Conservation (phyloP, 2,329 filamentous ascomycete species). For the Aureobasidium sp. region DNA sequence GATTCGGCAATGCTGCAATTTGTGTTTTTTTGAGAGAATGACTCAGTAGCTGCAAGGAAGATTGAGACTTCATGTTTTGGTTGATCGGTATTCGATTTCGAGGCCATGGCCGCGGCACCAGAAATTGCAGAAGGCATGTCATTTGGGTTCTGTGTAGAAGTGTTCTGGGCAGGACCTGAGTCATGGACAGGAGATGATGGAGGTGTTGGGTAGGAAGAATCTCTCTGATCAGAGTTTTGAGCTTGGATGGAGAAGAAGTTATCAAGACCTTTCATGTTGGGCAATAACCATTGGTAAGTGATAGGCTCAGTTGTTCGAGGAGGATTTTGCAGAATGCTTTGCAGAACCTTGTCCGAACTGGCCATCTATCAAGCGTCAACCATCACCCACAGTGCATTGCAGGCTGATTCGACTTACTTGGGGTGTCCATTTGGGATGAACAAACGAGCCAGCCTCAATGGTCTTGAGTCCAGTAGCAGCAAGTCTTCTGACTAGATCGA, state of each 20-base stretch:
- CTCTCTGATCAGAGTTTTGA: conserved; percentile 35
- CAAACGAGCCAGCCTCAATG: conserved; percentile 78
- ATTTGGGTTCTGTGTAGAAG: conserved; percentile 37
- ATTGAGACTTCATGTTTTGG: conserved; percentile 58
- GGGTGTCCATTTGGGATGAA: conserved; percentile 77
- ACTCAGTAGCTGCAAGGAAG: conserved; percentile 75
- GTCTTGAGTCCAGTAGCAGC: conserved; percentile 60
- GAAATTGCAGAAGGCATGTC: conserved; percentile 33
- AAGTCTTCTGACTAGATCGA: conserved; percentile 65
- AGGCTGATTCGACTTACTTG: conserved; percentile 46
- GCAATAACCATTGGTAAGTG: conserved; percentile 73
- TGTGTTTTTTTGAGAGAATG: conserved; percentile 72
- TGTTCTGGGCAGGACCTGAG: conserved; percentile 34
- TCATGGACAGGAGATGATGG: conserved; percentile 32
- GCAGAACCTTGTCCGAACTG: conserved; percentile 66
- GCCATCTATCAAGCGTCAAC: conserved; percentile 54
- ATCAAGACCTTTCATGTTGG: conserved; percentile 65
- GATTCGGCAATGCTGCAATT: conserved; percentile 74
- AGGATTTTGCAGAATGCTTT: conserved; percentile 56
- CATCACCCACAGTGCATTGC: background rate
- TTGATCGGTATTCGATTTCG: conserved; percentile 53
- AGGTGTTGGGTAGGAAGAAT: conserved; percentile 41
- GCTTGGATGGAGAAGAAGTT: conserved; percentile 51
- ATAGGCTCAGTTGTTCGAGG: conserved; percentile 49
- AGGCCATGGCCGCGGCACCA: conserved; percentile 30